phyloP scores from a whole-genome alignment of 2,329 filamentous ascomycete genomes.

The Exserohilum rostratum region DNA sequence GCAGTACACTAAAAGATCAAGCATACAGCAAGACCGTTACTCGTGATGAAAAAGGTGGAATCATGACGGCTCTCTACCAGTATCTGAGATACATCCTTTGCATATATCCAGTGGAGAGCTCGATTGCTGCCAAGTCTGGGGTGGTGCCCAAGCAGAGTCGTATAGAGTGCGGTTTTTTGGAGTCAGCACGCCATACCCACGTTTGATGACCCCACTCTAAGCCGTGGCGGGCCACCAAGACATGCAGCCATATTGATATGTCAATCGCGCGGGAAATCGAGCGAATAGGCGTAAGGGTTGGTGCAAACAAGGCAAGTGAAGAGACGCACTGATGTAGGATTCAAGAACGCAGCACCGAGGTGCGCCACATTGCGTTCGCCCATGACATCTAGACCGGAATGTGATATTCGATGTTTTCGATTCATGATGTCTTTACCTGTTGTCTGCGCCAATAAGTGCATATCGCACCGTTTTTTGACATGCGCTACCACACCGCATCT shows the following conservation, averaged over 20 bases:
- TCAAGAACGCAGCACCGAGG: background rate
- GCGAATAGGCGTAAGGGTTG: background rate
- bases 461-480: conserved; percentile 5
- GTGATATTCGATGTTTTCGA: background rate
- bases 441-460: background rate
- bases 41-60: background rate
- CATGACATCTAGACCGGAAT: background rate
- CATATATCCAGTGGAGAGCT: background rate
- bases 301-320: background rate
- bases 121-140: background rate
- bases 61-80: background rate
- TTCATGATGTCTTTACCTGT: background rate
- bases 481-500: conserved; percentile 1
- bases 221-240: background rate
- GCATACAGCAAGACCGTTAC: background rate
- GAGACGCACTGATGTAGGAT: background rate
- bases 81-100: background rate
- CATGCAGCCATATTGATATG: background rate
- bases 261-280: background rate
- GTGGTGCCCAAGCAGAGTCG: background rate
- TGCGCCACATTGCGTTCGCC: background rate
- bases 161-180: background rate
- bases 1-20: background rate
- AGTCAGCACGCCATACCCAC: background rate
- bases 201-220: background rate